A percentile compares a stretch with the other conserved stretches of the same genome.
These are phyloP conservation scores for Pseudogymnoascus verrucosus DNA, from an alignment of 2,329 filamentous ascomycete species.

Conservation along the genomic window DNA sequence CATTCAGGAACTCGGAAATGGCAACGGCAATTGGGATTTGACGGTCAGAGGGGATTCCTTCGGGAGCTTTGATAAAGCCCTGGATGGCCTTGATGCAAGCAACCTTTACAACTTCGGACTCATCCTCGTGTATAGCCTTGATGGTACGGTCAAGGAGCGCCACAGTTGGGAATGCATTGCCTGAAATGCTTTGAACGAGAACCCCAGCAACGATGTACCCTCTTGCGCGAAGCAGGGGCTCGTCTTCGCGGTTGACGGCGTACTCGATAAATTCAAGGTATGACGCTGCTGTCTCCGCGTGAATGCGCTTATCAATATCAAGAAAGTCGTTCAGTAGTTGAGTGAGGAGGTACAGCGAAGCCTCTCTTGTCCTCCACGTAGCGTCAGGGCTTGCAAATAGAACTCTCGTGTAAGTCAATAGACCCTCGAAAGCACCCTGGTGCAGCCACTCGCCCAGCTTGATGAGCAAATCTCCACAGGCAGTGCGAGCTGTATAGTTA, in stretches of 20 bases:
- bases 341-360: constrained; percentile 76
- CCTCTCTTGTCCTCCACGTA: constrained; percentile 62
- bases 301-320: constrained; percentile 66
- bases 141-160: constrained; percentile 66
- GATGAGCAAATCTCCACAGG: constrained; percentile 84
- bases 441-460: constrained; percentile 89
- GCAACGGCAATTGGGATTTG: constrained; percentile 55
- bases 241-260: constrained; percentile 59
- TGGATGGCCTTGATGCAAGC: constrained; percentile 84
- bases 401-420: constrained; percentile 67
- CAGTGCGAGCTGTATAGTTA: constrained; percentile 91
- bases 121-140: constrained; percentile 64
- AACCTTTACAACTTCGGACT: constrained; percentile 83
- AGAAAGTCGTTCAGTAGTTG: constrained; percentile 76
- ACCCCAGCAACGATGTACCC: constrained; percentile 81
- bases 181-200: constrained; percentile 60
- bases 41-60: constrained; percentile 42
- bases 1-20: constrained; percentile 64
- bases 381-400: constrained; percentile 54
- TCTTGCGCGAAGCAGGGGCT: constrained; percentile 74
- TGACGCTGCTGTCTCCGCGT: constrained; percentile 58
- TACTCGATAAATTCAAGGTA: constrained; percentile 77
- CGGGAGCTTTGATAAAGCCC: constrained; percentile 45
- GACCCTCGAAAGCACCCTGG: constrained; percentile 64
- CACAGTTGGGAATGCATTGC: constrained; percentile 46